Evolutionary conservation across 2,329 filamentous ascomycete genomes (phyloP), one percentile per base, ranked within the genome.

Genomic region (Dryadomyces quercivorus): DNA sequence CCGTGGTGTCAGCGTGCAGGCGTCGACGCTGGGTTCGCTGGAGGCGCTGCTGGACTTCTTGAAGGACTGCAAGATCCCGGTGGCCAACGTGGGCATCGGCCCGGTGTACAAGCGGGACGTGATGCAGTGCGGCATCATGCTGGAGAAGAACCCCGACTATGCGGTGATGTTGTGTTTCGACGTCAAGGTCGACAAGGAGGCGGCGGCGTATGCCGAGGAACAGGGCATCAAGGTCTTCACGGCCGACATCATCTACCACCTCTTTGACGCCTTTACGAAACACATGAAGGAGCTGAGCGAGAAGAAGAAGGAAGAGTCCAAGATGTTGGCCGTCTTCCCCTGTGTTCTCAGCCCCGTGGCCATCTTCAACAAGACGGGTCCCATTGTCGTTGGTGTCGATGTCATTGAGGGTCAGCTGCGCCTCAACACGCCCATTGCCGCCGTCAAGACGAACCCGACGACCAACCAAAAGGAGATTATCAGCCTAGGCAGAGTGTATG

Each of bases 121-220:
- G 54, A 93, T 97, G 80, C 91, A 84, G 82, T 79, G 88, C 75
- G 91, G 89, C 65, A 86, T 88, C 62, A 98, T 98, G 93, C 70
- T 97, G 64, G 93, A 98, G 72, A 97, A 96, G 74, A 80, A 85
- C 16, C 89, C 89, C 61, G 91, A 98, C 67, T 94, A 85, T 63
- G 93, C 93, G n/a, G 88, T 97, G 67, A 98, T 98, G 93, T 83
- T 98, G 51, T 97, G 93, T 70, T 98, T 98, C 78, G 94, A 98
- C 69, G 93, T 98, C 72, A 97, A 96, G 75, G 88, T 98, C 16
- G 93, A 98, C 73, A 97, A 95, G 70, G 93, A 98, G 67, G 93
- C 93, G 0, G 83, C 86, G 61, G 78, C 81, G 10, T 95, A 97
- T 63, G 93, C 93, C 12, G 89, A 96, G 18, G 90, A 97, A 55